A percentile compares a stretch with the other conserved stretches of the same genome.
phyloP scores from a whole-genome alignment of 441 rosid species.

The Populus hybrid region DNA sequence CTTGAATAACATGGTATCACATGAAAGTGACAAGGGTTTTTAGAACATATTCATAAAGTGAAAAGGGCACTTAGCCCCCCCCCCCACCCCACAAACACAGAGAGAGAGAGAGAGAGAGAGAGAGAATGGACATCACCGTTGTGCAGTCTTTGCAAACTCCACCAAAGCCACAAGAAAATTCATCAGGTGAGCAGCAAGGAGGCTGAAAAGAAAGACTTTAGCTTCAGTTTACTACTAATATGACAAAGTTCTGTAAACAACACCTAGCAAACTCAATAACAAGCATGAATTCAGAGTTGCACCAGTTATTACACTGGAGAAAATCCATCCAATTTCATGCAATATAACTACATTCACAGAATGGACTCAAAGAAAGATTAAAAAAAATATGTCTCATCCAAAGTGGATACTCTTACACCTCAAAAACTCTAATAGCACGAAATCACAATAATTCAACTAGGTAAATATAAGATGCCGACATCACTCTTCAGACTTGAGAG shows the following conservation, averaged over 20 bases:
- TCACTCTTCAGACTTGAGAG: background rate
- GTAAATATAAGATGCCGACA: background rate
- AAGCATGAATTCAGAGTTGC: background rate
- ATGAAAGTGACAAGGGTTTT: background rate
- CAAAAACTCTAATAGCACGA: too few relatives aligned
- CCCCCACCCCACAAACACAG: background rate
- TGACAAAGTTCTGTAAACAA: conserved; percentile 3
- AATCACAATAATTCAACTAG: too few relatives aligned
- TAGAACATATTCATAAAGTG: background rate
- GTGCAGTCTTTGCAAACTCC: conserved; percentile 92
- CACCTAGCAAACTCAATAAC: background rate
- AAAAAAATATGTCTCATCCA: background rate
- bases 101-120: conserved; percentile 11
- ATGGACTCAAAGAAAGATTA: background rate
- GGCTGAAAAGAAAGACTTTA: conserved; percentile 44
- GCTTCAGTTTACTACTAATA: conserved; percentile 16
- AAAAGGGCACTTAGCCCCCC: background rate
- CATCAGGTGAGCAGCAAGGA: conserved; percentile 82
- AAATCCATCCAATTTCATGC: conserved; percentile 10
- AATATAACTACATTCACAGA: conserved; percentile 11
- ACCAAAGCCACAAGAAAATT: conserved; percentile 60
- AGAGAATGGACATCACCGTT: conserved; percentile 51
- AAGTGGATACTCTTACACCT: background rate
- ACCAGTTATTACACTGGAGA: background rate
- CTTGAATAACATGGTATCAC: background rate